Base-by-base conservation (phyloP, 2,329 filamentous ascomycete species). In the Fusarium nygamai region DNA sequence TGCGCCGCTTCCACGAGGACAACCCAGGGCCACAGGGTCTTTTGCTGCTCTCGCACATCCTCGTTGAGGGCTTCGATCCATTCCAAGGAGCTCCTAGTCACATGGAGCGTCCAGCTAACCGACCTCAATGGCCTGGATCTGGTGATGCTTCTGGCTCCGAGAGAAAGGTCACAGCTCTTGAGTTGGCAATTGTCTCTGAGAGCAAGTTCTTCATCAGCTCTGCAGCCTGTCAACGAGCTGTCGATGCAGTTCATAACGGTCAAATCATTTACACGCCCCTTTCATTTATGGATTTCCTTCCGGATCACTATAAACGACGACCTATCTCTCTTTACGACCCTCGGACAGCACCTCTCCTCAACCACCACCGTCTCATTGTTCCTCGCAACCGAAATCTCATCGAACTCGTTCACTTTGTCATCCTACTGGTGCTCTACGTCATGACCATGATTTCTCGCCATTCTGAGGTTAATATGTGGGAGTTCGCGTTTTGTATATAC, bases 351-450 rank as follows among this genome's bases (percentile, higher is more conserved):
- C 90, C 90, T 6, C 78, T 93, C 9, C 84, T 94, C 20, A 93
- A 94, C 73, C 92, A 94, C 73, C 92, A 92, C 76, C 90, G 92
- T 5, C 85, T 94, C 22, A 92, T 93, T 74, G 92, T 94, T 2
- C 92, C 92, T 0, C 86, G 91, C 22, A 91, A 90, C 7, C 85
- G 92, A 53, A 92, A 92, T 76, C 80, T 91, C 46, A 87, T 94
- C 67, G 92, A 94, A 78, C 85, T 91, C 4, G 81, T 84, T 43
- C 91, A 93, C 76, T 94, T 93, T 77, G 71, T 91, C n/a, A 80
- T 92, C 16, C 84, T 94, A 2, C 83, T 93, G 16, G 80, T 82
- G 2, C 83, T 93, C 11, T 94, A 92, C 76, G 83, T 92, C 48
- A 82, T 89, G 67, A 89, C 91, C 43, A 93, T 94, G 90, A 83